Conservation (phyloP, 345 rosid genomes). For the Eucalyptus grandis region DNA sequence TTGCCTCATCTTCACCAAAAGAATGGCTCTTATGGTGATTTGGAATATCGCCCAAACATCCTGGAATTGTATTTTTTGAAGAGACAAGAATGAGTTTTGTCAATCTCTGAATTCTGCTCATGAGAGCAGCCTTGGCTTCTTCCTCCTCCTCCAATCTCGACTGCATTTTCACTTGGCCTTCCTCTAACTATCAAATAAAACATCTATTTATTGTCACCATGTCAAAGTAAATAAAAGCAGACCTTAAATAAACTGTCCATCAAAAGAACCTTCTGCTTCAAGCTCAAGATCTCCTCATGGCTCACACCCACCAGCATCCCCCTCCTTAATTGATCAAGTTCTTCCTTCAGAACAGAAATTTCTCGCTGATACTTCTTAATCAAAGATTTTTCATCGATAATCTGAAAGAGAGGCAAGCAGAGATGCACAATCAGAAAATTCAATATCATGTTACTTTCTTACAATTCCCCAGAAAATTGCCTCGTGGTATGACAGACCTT, state of each 20-base stretch:
- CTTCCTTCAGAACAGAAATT: slow-evolving; percentile 77
- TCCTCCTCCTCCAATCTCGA: slow-evolving; percentile 99
- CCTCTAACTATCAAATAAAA: slow-evolving; percentile 59
- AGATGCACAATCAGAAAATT: neutral
- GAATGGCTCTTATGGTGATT: slow-evolving; percentile 65
- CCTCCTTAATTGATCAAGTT: slow-evolving; percentile 81
- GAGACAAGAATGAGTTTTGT: slow-evolving; percentile 99
- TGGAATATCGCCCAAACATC: slow-evolving; percentile 46
- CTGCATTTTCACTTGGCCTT: slow-evolving; percentile 99
- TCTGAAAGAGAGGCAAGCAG: slow-evolving; percentile 27
- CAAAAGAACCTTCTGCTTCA: slow-evolving; percentile 76
- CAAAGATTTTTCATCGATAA: slow-evolving; percentile 94
- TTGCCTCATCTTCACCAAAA: slow-evolving; percentile 64
- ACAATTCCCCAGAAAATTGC: neutral
- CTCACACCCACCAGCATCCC: slow-evolving; percentile 86
- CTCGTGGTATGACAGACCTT: slow-evolving; percentile 37
- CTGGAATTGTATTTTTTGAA: slow-evolving; percentile 78
- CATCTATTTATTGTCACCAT: neutral
- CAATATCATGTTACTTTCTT: neutral
- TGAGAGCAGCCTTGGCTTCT: slow-evolving; percentile 98
- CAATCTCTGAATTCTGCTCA: slow-evolving; percentile 97
- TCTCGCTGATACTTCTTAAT: slow-evolving; percentile 98
- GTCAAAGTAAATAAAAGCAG: neutral
- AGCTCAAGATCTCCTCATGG: slow-evolving; percentile 85
- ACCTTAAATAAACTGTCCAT: neutral